Evolutionary conservation across 805 yeast species (phyloP), one percentile per base, ranked within the genome.

Genomic region (Blastobotrys peoriensis): DNA sequence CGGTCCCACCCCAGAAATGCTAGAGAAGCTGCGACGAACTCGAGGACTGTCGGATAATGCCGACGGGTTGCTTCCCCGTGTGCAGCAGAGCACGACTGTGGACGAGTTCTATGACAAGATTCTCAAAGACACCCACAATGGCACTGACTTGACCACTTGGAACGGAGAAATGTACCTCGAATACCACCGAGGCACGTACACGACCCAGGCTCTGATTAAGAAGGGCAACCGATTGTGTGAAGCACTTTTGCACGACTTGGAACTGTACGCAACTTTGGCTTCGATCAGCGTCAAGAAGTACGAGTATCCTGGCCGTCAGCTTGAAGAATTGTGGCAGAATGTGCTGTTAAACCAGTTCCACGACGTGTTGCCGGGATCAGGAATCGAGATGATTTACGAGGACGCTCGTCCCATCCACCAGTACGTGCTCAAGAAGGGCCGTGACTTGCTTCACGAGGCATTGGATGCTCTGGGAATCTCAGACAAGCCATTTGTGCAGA

Each of bases 311-410:
- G 69, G 73, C 25, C 66, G 73, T 33, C 75, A 80, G 47, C 72
- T 91, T 36, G 79, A 81, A 50, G 71, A 66, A 2, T 63, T 91
- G 49, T 91, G 98, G 98, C 91, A 87, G 61, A 80, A 86, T 62
- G 78, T 91, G 20, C 23, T 5, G 5, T 15, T 15, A 45, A 88
- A 96, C 60, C 98, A 91, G 62, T 91, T 91, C 69, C 98, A 91
- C 63, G 98, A 91, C 67, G 97, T 91, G n/a, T 71, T 93, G 42
- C 98, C 98, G 2, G 98, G 98, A 2, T 83, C 95, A 4, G 86
- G 96, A 65, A 91, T 91, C 57, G 96, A 87, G 50, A 78, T 86
- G 79, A 96, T 93, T 10, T 91, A 93, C 60, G 88, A 87, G 55
- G 93, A 84, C 56, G 97, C 91, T 6, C 76, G 80, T 59, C 89